phyloP scores from a whole-genome alignment of 2,329 filamentous ascomycete species.

The Nothophoma quercina region DNA sequence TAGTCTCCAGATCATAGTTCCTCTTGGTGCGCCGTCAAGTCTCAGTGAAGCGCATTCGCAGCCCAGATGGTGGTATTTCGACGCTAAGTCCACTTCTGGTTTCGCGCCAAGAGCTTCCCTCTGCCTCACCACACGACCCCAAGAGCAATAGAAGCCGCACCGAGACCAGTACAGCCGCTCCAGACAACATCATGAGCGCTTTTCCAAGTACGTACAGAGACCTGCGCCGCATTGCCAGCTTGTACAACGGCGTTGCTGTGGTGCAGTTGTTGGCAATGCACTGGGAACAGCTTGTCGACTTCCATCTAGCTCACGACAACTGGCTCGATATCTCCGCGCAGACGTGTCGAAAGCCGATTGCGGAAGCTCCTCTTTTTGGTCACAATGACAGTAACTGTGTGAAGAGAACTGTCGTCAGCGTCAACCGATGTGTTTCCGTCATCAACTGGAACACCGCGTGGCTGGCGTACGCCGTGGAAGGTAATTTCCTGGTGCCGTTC shows the following conservation, averaged over 20 bases:
- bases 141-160: not conserved
- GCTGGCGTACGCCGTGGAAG: not conserved
- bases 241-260: slow-evolving; percentile 2
- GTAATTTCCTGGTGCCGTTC: not conserved
- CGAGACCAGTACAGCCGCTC: not conserved
- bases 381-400: not conserved
- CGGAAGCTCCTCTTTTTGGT: not conserved
- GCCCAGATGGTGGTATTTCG: not conserved
- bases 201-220: not conserved
- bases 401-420: not conserved
- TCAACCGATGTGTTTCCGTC: not conserved
- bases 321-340: not conserved
- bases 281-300: not conserved
- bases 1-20: not conserved
- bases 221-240: not conserved
- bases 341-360: not conserved
- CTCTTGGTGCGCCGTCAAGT: not conserved
- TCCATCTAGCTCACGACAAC: not conserved
- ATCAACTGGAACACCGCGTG: not conserved
- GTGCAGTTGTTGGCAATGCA: not conserved
- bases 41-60: not conserved
- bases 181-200: not conserved
- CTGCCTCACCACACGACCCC: not conserved
- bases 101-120: slow-evolving; percentile 4
- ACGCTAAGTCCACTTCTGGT: slow-evolving; percentile 5